Conservation (phyloP, 768 basidiomycete genomes). For the Termitomyces sp. region DNA sequence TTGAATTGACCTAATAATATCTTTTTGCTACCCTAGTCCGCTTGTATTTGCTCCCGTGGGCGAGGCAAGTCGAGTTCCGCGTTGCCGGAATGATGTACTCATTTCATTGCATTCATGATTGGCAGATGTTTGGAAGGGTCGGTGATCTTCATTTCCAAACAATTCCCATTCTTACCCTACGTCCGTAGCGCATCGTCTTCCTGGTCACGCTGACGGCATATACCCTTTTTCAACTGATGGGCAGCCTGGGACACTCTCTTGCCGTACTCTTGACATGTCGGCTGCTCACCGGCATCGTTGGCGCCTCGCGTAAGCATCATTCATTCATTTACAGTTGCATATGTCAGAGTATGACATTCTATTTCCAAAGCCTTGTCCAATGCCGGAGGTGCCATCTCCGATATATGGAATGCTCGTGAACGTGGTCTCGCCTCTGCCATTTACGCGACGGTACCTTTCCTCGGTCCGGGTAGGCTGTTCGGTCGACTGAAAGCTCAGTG, state of each 20-base stretch:
- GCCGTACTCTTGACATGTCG: conserved; percentile 45
- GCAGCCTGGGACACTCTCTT: conserved; percentile 43
- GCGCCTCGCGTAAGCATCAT: conserved; percentile 42
- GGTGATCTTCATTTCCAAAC: conserved; percentile 11
- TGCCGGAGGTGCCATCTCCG: conserved; percentile 50
- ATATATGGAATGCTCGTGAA: conserved; percentile 55
- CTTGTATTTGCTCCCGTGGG: conserved; percentile 54
- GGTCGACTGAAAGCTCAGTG: neutral
- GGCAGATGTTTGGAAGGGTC: conserved; percentile 49
- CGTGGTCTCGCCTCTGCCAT: conserved; percentile 54
- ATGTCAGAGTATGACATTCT: conserved; percentile 3
- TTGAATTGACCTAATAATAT: neutral
- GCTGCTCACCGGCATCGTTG: conserved; percentile 52
- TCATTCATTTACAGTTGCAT: neutral
- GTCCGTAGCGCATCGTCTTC: conserved; percentile 42
- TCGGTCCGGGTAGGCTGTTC: conserved; percentile 40
- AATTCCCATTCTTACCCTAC: neutral
- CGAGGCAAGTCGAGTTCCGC: conserved; percentile 33
- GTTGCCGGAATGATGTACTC: conserved; percentile 5
- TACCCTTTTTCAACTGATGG: conserved; percentile 47
- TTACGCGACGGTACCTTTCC: conserved; percentile 53
- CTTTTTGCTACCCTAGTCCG: conserved; percentile 26
- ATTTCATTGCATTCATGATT: neutral
- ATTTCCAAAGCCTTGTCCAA: conserved; percentile 45
- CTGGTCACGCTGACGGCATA: conserved; percentile 46